Percentiles rank a stretch among this genome's conserved stretches.
phyloP scores from a whole-genome alignment of 2,329 filamentous ascomycete species.

The Elsinoe arachidis region DNA sequence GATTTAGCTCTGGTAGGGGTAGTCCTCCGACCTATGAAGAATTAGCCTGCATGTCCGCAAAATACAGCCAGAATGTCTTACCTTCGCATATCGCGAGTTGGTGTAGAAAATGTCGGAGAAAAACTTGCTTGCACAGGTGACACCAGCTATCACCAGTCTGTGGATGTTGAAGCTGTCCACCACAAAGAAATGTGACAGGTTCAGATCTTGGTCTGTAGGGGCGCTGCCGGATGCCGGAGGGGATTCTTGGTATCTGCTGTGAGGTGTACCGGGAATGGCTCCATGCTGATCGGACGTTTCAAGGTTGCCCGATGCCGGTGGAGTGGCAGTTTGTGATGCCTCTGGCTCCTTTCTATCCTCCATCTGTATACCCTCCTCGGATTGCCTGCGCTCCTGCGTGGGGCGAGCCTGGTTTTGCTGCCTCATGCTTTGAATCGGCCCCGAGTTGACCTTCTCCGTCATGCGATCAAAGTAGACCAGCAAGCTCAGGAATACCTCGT shows the following conservation, averaged over 20 bases:
- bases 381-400: neutral
- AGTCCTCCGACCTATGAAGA: constrained; percentile 73
- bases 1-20: constrained; percentile 85
- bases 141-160: constrained; percentile 87
- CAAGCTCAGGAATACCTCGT: constrained; percentile 92
- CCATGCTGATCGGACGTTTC: constrained; percentile 30
- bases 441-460: constrained; percentile 88
- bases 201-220: constrained; percentile 29
- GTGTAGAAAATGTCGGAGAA: constrained; percentile 99
- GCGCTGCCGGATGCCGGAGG: constrained; percentile 19
- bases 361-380: constrained; percentile 21
- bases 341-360: constrained; percentile 22
- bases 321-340: constrained; percentile 37
- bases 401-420: constrained; percentile 38
- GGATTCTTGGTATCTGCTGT: constrained; percentile 26
- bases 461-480: constrained; percentile 98
- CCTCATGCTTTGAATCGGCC: constrained; percentile 58
- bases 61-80: constrained; percentile 36
- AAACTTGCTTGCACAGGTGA: constrained; percentile 98
- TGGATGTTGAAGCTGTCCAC: constrained; percentile 99
- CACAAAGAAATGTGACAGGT: constrained; percentile 69
- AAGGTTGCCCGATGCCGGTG: constrained; percentile 41
- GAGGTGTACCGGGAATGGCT: constrained; percentile 29
- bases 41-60: neutral
- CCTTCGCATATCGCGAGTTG: constrained; percentile 98